Conservation (phyloP, 2,329 filamentous ascomycete genomes). For the Pyricularia sp. region DNA sequence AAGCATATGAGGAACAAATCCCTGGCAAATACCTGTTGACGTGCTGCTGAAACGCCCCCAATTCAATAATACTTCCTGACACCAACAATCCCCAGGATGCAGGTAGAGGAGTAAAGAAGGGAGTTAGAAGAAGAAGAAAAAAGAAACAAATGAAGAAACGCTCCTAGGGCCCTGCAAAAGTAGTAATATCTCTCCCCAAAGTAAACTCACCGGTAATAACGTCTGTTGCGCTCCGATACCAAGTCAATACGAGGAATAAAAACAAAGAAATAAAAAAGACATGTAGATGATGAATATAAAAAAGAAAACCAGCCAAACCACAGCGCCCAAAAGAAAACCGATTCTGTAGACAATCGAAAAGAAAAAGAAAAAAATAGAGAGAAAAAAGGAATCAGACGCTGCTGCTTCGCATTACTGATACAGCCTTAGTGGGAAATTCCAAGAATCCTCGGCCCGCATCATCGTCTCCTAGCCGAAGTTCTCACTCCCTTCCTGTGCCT, state of each 20-base stretch:
- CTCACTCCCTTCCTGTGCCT: constrained; percentile 18
- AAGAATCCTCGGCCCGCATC: constrained; percentile 1
- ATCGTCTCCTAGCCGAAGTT: constrained; percentile 18
- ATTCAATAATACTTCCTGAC: not conserved
- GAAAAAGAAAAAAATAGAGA: constrained; percentile 15
- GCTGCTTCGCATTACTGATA: not conserved
- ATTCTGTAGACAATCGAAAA: constrained; percentile 7
- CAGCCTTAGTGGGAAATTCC: not conserved
- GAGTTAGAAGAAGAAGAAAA: not conserved
- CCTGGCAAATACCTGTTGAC: not conserved
- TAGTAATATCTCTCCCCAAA: not conserved
- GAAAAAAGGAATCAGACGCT: constrained; percentile 4
- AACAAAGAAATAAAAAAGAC: constrained; percentile 3
- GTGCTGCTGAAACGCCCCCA: constrained; percentile 2
- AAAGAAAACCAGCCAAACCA: constrained; percentile 2
- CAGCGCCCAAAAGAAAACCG: constrained; percentile 9
- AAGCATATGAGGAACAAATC: not conserved
- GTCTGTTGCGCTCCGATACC: not conserved
- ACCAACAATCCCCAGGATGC: not conserved
- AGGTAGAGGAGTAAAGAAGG: not conserved
- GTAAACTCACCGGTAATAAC: not conserved
- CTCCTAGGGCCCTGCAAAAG: not conserved
- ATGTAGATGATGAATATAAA: not conserved
- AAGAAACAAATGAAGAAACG: not conserved
- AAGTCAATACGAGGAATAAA: not conserved